Evolutionary conservation across 176 grass and related monocot species (phyloP).

Genomic region (Musa schizocarpa): DNA sequence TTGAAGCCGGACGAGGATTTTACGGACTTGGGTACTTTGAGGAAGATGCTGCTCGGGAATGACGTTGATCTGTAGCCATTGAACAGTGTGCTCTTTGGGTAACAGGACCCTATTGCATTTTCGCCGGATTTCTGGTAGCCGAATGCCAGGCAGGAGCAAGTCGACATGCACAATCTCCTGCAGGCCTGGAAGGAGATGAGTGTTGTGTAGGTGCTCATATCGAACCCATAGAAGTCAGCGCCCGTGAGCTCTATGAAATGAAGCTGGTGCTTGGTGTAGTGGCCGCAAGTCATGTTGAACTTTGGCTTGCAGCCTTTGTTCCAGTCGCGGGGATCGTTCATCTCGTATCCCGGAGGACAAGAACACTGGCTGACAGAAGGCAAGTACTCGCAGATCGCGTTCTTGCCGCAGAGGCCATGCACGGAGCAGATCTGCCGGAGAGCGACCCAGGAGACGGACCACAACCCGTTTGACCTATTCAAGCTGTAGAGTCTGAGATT

Average conservation of each 20-base stretch:
- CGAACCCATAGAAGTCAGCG: conserved; percentile 63
- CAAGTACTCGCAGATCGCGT: conserved; percentile 55
- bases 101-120: conserved; percentile 33
- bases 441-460: conserved; percentile 36
- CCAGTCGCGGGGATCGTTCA: conserved; percentile 41
- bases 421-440: conserved; percentile 34
- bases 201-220: conserved; percentile 22
- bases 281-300: conserved; percentile 25
- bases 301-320: conserved; percentile 47
- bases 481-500: conserved; percentile 79
- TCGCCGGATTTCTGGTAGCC: conserved; percentile 30
- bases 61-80: conserved; percentile 49
- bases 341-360: conserved; percentile 56
- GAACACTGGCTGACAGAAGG: conserved; percentile 21
- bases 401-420: conserved; percentile 63
- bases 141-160: conserved; percentile 44
- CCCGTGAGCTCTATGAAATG: conserved; percentile 33
- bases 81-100: conserved; percentile 48
- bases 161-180: conserved; percentile 30
- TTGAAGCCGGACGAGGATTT: conserved; percentile 14
- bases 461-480: conserved; percentile 36
- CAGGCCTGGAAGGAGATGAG: conserved; percentile 40
- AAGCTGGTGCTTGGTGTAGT: conserved; percentile 14
- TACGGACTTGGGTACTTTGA: conserved; percentile 47
- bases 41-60: conserved; percentile 40